Evolutionary conservation across 1,284 basidiomycete species (phyloP).

Genomic region (Ustilago esculenta): DNA sequence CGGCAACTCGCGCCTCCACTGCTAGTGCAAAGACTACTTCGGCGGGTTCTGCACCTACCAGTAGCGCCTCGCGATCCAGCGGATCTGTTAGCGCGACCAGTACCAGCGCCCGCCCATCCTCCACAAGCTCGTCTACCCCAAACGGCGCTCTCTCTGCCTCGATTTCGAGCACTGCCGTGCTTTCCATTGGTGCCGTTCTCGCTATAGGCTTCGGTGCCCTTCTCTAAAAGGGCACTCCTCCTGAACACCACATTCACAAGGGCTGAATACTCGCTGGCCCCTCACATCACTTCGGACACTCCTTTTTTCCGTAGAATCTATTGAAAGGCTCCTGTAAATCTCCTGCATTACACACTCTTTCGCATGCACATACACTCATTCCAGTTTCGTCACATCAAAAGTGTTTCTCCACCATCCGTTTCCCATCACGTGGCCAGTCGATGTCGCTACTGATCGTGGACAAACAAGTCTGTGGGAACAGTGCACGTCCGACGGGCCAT

Average conservation of each 20-base stretch:
- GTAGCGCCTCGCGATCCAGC: slow-evolving; percentile 9
- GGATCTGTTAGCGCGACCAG: slow-evolving; percentile 16
- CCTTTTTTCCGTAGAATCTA: no score
- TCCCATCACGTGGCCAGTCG: not conserved
- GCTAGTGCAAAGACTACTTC: slow-evolving; percentile 10
- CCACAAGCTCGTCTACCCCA: not conserved
- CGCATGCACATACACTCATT: slow-evolving; percentile 4
- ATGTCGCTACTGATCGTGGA: not conserved
- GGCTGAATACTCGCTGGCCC: not conserved
- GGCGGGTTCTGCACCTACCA: slow-evolving; percentile 3
- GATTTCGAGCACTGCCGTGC: slow-evolving; percentile 1
- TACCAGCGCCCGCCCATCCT: slow-evolving; percentile 9
- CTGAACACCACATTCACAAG: no score
- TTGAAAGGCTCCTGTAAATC: no score
- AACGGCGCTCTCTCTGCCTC: slow-evolving; percentile 21
- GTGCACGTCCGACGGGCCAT: slow-evolving; percentile 1
- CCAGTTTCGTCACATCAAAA: no score
- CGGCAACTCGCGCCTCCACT: slow-evolving; percentile 14
- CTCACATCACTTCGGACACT: no score
- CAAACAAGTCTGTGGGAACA: no score
- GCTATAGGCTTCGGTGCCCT: slow-evolving; percentile 16
- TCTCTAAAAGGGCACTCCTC: no score
- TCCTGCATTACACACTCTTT: no score
- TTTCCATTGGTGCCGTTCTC: slow-evolving; percentile 10
- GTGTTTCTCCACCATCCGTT: no score